Evolutionary conservation across 768 basidiomycete species (phyloP).

Genomic region (Rhodosporidiobolus odoratus): DNA sequence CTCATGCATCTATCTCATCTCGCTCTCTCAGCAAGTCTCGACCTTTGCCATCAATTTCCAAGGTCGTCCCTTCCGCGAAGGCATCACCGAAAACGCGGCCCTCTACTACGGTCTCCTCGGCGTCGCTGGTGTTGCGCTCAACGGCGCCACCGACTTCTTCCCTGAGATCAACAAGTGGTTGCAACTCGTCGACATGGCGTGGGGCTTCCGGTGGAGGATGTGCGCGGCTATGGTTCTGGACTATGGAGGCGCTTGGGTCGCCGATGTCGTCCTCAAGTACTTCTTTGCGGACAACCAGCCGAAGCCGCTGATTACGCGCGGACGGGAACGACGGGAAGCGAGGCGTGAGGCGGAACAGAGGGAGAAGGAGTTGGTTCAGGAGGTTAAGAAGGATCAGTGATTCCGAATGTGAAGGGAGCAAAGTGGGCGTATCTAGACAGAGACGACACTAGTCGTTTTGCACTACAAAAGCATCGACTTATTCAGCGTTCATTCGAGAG

Average conservation of each 20-base stretch:
- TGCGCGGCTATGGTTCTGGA: constrained; percentile 78
- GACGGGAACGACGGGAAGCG: constrained; percentile 29
- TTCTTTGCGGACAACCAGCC: constrained; percentile 65
- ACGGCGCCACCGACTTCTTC: constrained; percentile 85
- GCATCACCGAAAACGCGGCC: constrained; percentile 91
- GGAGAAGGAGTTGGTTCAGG: constrained; percentile 16
- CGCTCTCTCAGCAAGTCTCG: constrained; percentile 90
- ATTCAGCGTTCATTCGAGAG: too few relatives aligned
- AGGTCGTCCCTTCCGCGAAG: constrained; percentile 97
- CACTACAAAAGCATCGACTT: too few relatives aligned
- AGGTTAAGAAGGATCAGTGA: constrained; percentile 26
- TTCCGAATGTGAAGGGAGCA: too few relatives aligned
- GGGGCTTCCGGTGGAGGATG: constrained; percentile 74
- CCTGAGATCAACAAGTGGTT: constrained; percentile 95
- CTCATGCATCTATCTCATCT: constrained; percentile 91
- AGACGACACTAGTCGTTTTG: not conserved
- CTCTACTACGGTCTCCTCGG: constrained; percentile 86
- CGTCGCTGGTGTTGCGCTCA: constrained; percentile 84
- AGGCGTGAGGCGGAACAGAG: constrained; percentile 18
- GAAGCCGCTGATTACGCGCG: constrained; percentile 28
- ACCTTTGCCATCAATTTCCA: constrained; percentile 97
- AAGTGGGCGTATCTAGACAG: not conserved
- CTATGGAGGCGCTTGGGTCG: constrained; percentile 77
- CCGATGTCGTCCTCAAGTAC: constrained; percentile 75
- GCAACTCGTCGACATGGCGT: constrained; percentile 87